Conservation (phyloP, 2,329 filamentous ascomycete genomes). For the Talaromyces pinophilus region DNA sequence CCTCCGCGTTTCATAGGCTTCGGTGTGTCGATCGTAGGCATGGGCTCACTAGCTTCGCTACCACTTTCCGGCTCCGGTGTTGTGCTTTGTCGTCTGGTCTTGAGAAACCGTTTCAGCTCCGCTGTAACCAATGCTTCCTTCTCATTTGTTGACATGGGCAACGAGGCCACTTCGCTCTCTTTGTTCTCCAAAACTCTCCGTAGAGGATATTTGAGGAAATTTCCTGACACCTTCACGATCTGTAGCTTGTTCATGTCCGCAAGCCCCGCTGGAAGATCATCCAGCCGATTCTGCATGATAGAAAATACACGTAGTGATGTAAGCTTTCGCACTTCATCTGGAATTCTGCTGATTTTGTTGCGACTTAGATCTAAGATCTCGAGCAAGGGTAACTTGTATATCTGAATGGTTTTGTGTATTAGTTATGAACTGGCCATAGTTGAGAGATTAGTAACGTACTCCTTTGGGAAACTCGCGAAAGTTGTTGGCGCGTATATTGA, state of each 20-base stretch:
- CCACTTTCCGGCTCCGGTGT: constrained; percentile 49
- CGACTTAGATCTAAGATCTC: constrained; percentile 91
- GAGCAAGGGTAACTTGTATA: constrained; percentile 80
- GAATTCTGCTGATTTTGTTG: constrained; percentile 77
- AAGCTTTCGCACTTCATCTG: constrained; percentile 76
- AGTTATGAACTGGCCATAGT: constrained; percentile 23
- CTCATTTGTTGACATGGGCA: constrained; percentile 59
- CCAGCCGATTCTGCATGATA: constrained; percentile 81
- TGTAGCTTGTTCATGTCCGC: constrained; percentile 88
- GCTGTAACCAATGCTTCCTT: constrained; percentile 61
- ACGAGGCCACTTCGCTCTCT: constrained; percentile 63
- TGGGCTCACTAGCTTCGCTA: constrained; percentile 62
- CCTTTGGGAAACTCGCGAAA: constrained; percentile 64
- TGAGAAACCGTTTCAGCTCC: constrained; percentile 61
- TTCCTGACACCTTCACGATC: constrained; percentile 86
- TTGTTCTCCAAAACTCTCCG: constrained; percentile 66
- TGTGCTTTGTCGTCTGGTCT: constrained; percentile 46
- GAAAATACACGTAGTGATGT: constrained; percentile 86
- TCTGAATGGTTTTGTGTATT: constrained; percentile 52
- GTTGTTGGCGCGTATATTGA: constrained; percentile 53
- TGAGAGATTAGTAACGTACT: constrained; percentile 48
- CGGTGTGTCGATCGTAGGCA: constrained; percentile 72
- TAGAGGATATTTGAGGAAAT: constrained; percentile 79
- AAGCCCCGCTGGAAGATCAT: constrained; percentile 77
- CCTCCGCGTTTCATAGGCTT: constrained; percentile 62